Base-by-base conservation (phyloP, 2,329 filamentous ascomycete genomes). In the Venturia aucupariae region DNA sequence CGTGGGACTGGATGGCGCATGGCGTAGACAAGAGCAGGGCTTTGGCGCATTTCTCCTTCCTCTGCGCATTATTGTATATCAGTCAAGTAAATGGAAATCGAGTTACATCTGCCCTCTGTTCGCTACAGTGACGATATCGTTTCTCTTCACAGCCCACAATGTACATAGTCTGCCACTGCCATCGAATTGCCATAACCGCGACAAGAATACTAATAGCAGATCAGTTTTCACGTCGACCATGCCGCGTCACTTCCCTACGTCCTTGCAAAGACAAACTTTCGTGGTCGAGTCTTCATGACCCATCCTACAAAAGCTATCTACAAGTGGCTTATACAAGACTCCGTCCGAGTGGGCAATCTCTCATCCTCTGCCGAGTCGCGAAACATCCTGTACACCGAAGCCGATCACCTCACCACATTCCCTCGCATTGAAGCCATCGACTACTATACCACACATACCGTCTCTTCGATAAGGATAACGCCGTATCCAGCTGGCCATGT, bases 291-390 rank as follows among this genome's bases (percentile, higher is more conserved):
- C 67, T 97, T 97, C 80, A 99, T 97, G 93, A 99, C 94, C 62
- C 94, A 99, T 80, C 92, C 94, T 1, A 99, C 94, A 59, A 97
- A 99, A 76, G 94, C 94, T 70, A 99, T 99, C 74, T 99, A 99
- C 84, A 97, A 97, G 78, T 97, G 94, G 93, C 86, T 97, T 62
- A 97, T 97, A 67, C 92, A 96, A 76, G 94, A 99, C 77, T 96
- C 92, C 69, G 90, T 99, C 55, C 88, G 94, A 66, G 92, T 99
- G 38, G 90, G 71, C 83, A 94, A 81, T 81, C 90, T 72, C 39
- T 80, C 82, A 2, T 84, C 82, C 61, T 84, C 83, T 6, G 84
- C 84, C 2, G 83, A 86, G 70, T 83, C 85, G 67, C 80, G 84
- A 68, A 84, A 84, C 30, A 82, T 84, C 48, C 86, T 97, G 57